A percentile compares a stretch with the other conserved stretches of the same genome.
These are phyloP conservation scores for Helicocarpus griseus DNA, from an alignment of 2,329 filamentous ascomycete genomes.

Conservation along the genomic window DNA sequence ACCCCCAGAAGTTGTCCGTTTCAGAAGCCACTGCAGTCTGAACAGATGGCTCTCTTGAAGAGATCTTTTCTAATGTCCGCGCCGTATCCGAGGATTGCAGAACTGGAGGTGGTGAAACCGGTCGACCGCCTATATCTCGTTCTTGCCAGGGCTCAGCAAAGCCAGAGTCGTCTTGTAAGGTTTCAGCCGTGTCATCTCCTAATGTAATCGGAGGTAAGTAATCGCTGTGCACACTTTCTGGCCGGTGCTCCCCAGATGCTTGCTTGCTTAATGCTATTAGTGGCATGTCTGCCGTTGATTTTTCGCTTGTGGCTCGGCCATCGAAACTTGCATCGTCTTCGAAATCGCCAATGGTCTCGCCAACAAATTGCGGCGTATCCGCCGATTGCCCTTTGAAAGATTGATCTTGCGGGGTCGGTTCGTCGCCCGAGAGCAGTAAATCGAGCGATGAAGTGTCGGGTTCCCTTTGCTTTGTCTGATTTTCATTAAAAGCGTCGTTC, in stretches of 20 bases:
- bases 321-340: conserved; percentile 8
- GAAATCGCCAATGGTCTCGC: conserved; percentile 10
- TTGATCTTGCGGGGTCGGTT: conserved; percentile 3
- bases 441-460: conserved; percentile 12
- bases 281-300: neutral
- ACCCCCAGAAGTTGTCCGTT: neutral
- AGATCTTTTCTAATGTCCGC: neutral
- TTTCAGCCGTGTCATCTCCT: neutral
- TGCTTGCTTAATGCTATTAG: neutral
- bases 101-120: neutral
- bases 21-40: neutral
- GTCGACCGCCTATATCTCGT: neutral
- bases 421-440: conserved; percentile 10
- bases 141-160: neutral
- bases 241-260: neutral
- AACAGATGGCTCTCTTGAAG: neutral
- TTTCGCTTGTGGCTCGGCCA: neutral
- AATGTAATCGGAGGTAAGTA: neutral
- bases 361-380: conserved; percentile 1
- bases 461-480: conserved; percentile 1
- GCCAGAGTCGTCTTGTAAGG: neutral
- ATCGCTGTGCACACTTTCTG: neutral
- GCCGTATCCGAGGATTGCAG: neutral
- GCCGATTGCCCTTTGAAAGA: conserved; percentile 6
- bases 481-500: conserved; percentile 3